These are phyloP conservation scores for Vaccinium vitisidaea DNA, from an alignment of 148 eudicot genomes.

Conservation along the genomic window DNA sequence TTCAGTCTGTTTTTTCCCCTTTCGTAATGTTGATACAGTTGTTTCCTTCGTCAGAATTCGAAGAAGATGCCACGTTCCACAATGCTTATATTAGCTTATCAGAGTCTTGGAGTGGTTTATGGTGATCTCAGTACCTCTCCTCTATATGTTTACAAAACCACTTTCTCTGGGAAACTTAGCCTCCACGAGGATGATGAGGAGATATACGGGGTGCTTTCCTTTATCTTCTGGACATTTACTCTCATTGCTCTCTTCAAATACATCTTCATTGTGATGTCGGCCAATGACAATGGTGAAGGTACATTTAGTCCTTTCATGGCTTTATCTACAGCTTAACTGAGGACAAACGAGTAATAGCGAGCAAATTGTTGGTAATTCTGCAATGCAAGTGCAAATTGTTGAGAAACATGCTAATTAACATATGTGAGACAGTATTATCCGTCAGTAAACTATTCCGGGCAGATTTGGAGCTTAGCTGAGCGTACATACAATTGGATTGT, in stretches of 20 bases:
- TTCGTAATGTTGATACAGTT: not conserved
- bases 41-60: conserved; percentile 30
- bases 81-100: conserved; percentile 62
- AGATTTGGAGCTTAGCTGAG: not conserved
- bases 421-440: not conserved
- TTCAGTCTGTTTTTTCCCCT: not conserved
- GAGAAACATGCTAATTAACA: not conserved
- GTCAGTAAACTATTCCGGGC: not conserved
- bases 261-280: conserved; percentile 45
- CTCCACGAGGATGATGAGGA: conserved; percentile 60
- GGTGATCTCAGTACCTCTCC: conserved; percentile 76
- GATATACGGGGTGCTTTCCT: conserved; percentile 60
- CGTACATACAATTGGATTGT: not conserved
- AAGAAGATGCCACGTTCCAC: conserved; percentile 43
- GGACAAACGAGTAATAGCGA: not conserved
- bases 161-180: conserved; percentile 54
- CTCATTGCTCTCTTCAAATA: conserved; percentile 36
- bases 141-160: conserved; percentile 63
- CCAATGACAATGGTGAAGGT: conserved; percentile 72
- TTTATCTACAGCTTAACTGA: not conserved
- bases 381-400: not conserved
- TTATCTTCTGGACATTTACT: conserved; percentile 67
- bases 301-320: conserved; percentile 2
- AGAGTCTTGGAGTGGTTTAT: conserved; percentile 71
- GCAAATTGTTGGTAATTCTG: not conserved